Percentiles rank a stretch among this genome's conserved stretches.
These are phyloP conservation scores for Penicillium salamii DNA, from an alignment of 495 filamentous ascomycete genomes.

Conservation along the genomic window DNA sequence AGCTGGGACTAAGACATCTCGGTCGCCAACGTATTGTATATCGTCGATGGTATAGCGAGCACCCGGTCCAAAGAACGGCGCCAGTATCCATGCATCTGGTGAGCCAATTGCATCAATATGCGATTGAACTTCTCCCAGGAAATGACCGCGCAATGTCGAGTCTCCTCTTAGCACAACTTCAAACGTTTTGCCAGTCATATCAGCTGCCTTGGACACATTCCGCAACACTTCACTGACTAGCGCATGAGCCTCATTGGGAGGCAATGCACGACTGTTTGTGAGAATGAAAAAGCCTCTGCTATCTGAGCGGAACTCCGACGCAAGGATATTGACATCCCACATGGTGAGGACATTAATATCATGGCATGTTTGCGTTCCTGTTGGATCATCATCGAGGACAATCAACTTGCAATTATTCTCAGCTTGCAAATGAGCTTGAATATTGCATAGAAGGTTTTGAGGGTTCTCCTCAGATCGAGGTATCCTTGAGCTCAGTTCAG, in stretches of 20 bases:
- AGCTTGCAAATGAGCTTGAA: neutral
- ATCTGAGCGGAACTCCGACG: neutral
- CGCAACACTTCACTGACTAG: neutral
- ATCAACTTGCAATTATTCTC: neutral
- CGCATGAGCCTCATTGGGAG: neutral
- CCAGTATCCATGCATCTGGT: neutral
- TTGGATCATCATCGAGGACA: neutral
- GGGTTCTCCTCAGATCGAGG: neutral
- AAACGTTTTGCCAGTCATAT: neutral
- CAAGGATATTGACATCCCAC: neutral
- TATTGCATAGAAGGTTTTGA: neutral
- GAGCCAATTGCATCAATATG: neutral
- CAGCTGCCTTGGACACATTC: neutral
- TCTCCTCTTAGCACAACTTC: neutral
- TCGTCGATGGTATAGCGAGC: neutral
- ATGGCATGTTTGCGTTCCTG: conserved; percentile 1
- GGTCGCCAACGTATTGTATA: neutral
- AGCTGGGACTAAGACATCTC: neutral
- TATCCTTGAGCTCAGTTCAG: neutral
- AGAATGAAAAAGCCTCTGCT: neutral
- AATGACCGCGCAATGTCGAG: conserved; percentile 2
- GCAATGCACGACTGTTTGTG: neutral
- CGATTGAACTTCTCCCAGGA: neutral
- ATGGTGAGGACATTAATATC: neutral
- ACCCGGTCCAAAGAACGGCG: neutral